Conservation (phyloP, 139 green algal species). For the Astrephomene gubernaculifera region DNA sequence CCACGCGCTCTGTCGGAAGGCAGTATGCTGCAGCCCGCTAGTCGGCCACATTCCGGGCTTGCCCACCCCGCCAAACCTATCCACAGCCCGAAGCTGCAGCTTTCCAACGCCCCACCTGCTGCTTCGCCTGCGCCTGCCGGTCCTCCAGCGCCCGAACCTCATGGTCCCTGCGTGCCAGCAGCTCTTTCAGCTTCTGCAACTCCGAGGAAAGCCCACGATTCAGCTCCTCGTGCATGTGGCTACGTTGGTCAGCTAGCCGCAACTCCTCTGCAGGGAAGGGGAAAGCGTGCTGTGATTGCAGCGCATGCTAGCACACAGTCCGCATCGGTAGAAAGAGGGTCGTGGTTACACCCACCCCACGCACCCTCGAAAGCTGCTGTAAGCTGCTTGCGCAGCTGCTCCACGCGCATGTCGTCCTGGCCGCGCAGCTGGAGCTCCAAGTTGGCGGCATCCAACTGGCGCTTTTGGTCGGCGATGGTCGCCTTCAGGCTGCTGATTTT, state of each 20-base stretch:
- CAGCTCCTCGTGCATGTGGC: slow-evolving; percentile 35
- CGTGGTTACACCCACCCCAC: no score
- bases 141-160: slow-evolving; percentile 42
- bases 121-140: slow-evolving; percentile 25
- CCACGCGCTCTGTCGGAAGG: no score
- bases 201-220: slow-evolving; percentile 37
- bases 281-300: not conserved
- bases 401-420: slow-evolving; percentile 47
- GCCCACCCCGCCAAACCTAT: no score
- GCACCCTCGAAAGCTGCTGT: slow-evolving; percentile 45
- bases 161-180: slow-evolving; percentile 34
- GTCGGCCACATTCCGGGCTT: no score
- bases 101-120: slow-evolving; percentile 45
- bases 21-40: no score
- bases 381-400: slow-evolving; percentile 56
- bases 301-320: not conserved
- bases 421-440: slow-evolving; percentile 25
- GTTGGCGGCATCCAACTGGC: slow-evolving; percentile 26
- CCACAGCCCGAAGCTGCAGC: no score
- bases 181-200: slow-evolving; percentile 34
- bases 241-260: slow-evolving; percentile 33
- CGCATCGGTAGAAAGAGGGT: not conserved
- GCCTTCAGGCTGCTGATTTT: slow-evolving; percentile 41
- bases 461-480: slow-evolving; percentile 5
- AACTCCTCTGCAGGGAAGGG: slow-evolving; percentile 43